Evolutionary conservation across 148 eudicot genomes (phyloP), one percentile per base, ranked within the genome.

Genomic region (Diospyros lotus): DNA sequence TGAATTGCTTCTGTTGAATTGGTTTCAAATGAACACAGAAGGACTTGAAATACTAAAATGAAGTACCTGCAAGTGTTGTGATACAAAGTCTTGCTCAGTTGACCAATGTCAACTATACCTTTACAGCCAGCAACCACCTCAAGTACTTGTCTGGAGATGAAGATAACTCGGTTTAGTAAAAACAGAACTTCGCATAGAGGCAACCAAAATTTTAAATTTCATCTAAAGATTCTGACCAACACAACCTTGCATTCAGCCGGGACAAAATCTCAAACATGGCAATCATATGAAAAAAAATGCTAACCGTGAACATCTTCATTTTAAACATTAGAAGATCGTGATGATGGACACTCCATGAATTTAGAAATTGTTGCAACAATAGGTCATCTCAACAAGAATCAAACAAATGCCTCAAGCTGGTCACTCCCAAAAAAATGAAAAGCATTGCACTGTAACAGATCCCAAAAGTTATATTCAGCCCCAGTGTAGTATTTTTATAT

Each of bases 51-150:
- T 28, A 71, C 12, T 13, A 5, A 41, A 28, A 50, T 38, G 8
- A 73, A 73, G 45, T 81, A 95, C 99, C 99, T 89, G 98, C 99
- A 93, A 39, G 99, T 95, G 71, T 89, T 95, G 86, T 90, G 98
- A 84, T 90, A 93, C 76, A 95, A 40, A 74, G 84, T 86, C 85
- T 79, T 84, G 86, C 93, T 83, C 69, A 95, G 87, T 77, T 89
- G 89, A 78, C 81, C 81, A 72, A 85, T 80, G 73, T 95, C 94
- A 56, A 80, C 83, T 54, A 88, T 86, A 72, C 90, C 93, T 86
- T 91, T 95, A 81, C 94, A 87, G 42, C 94, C 97, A 80, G 90
- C 94, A 61, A 95, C 97, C 46, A 93, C 97, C 88, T 95, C 98
- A 78, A 95, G 99, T 56, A 95, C 99, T 89, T 95, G 99, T 91